Evolutionary conservation across 768 basidiomycete species (phyloP).

Genomic region (Holtermanniella nyarrowii): DNA sequence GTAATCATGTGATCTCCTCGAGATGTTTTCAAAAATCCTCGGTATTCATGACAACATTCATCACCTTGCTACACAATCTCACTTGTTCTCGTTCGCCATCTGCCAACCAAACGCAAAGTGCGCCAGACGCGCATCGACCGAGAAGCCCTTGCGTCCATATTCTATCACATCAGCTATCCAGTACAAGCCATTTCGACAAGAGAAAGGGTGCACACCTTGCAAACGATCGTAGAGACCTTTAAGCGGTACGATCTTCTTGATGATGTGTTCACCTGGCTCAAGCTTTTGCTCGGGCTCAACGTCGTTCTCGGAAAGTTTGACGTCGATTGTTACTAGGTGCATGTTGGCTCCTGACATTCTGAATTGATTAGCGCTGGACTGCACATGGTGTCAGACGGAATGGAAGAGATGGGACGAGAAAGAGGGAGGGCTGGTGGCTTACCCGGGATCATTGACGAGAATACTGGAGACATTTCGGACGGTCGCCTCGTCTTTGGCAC

Average conservation of each 20-base stretch:
- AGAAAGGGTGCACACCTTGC: conserved; percentile 48
- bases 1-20: too few species aligned
- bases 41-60: too few species aligned
- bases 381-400: not conserved
- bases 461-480: conserved; percentile 42
- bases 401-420: not conserved
- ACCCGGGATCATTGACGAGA: conserved; percentile 36
- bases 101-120: conserved; percentile 61
- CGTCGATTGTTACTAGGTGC: conserved; percentile 67
- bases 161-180: conserved; percentile 16
- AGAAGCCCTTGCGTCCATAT: conserved; percentile 44
- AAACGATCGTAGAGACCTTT: conserved; percentile 54
- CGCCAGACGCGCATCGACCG: conserved; percentile 66
- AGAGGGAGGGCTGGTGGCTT: conserved; percentile 6
- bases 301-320: conserved; percentile 48
- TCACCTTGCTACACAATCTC: too few species aligned
- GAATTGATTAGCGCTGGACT: conserved; percentile 26
- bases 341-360: conserved; percentile 93
- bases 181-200: not conserved
- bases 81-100: too few species aligned
- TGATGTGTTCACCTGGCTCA: conserved; percentile 72
- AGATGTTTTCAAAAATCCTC: too few species aligned
- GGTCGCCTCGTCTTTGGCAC: conserved; percentile 44
- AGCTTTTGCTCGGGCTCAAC: conserved; percentile 58
- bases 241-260: conserved; percentile 60